Percentiles rank a stretch among this genome's conserved stretches.
Evolutionary conservation across 2,329 filamentous ascomycete genomes (phyloP).

Genomic region (Fusarium armeniacum): DNA sequence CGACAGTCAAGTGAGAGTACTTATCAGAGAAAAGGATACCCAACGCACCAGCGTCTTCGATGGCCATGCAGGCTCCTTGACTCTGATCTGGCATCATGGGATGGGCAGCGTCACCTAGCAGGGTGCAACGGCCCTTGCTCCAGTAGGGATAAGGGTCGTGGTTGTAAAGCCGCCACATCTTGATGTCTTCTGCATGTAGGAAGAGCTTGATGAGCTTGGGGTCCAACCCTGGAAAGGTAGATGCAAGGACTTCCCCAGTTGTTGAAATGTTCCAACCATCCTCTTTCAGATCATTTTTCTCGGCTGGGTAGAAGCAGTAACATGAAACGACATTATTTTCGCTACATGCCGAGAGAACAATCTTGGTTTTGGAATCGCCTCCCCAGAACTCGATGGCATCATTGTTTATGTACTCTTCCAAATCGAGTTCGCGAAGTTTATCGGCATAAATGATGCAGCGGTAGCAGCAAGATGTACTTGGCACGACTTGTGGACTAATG

Average conservation of each 20-base stretch:
- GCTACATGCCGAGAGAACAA: conserved; percentile 74
- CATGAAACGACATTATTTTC: conserved; percentile 70
- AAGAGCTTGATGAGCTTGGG: conserved; percentile 68
- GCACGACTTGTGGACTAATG: neutral
- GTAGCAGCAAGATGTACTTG: conserved; percentile 26
- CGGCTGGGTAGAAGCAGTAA: conserved; percentile 75
- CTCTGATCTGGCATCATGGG: conserved; percentile 35
- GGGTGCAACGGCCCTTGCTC: conserved; percentile 25
- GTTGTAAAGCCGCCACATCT: conserved; percentile 71
- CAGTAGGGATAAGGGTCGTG: conserved; percentile 35
- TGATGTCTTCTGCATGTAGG: conserved; percentile 68
- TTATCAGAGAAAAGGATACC: conserved; percentile 8
- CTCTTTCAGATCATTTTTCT: conserved; percentile 67
- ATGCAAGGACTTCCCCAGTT: conserved; percentile 67
- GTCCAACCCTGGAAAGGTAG: conserved; percentile 70
- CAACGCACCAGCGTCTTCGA: conserved; percentile 18
- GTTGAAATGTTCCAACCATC: conserved; percentile 68
- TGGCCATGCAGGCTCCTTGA: conserved; percentile 20
- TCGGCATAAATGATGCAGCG: conserved; percentile 25
- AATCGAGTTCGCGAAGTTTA: conserved; percentile 7
- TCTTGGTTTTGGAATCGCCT: conserved; percentile 69
- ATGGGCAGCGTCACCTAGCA: conserved; percentile 35
- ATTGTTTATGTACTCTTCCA: conserved; percentile 33
- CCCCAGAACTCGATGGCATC: conserved; percentile 74
- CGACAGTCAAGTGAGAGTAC: conserved; percentile 10